Base-by-base conservation (phyloP, 139 green algal genomes). In the Chlamydomonas eustigma region DNA sequence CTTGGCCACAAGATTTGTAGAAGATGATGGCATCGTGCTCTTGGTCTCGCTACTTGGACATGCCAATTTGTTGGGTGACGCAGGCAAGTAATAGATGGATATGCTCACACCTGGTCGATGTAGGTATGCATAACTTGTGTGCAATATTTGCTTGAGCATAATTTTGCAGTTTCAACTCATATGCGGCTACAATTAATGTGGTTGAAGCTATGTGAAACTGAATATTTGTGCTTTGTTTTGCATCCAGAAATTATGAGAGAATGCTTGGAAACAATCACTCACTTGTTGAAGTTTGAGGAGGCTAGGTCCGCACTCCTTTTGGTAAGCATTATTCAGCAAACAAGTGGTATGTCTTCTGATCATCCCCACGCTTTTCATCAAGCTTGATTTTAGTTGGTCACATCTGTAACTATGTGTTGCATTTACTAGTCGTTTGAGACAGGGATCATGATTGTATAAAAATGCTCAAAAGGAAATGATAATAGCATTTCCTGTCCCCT, bases 11-110 rank as follows among this genome's bases (percentile, higher is more conserved):
- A 30, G 34, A 3, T 72, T 72, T 22, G 65, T 50, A 34, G 3
- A 72, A 34, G 65, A 72, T 31, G 65, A 72, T 44, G 65, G 65
- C 22, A 34, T 72, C 8, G 31, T 39, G 3, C 28, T 72, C 33
- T 22, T 72, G 24, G 65, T 72, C 4, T 72, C 65, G 28, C 31
- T 72, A 4, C 65, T 72, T 33, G 65, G 18, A 31, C 65, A 72
- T 22, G 8, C 22, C 6, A 24, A 3, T 12, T 6, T 50, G 65
- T 34, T 72, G 65, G 24, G 4, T 4, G 31, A 72, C 31, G 28
- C 28, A 44, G 65, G 65, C 44, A 28, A 68, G 44, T 18, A 58
- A 12, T 28, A 58, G 44, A 28, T 12, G 12, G 44, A 58, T 18
- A 58, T 12, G 44, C 44, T 58, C 44, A 28, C 44, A 58, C 12